A percentile compares a stretch with the other conserved stretches of the same genome.
phyloP scores from a whole-genome alignment of 2,329 filamentous ascomycete species.

The Alternaria triticina region DNA sequence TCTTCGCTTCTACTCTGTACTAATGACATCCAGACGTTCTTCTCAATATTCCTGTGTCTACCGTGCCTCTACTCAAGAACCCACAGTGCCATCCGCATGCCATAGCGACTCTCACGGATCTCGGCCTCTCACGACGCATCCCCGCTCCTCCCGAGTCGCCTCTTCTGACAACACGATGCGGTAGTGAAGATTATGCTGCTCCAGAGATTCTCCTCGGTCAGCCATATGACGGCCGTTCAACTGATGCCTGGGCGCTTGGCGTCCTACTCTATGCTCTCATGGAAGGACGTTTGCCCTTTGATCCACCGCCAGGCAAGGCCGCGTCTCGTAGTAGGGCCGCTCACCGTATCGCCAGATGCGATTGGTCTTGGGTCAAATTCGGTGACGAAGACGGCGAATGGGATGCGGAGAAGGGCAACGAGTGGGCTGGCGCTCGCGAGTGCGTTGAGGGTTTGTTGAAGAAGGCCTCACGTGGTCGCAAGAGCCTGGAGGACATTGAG shows the following conservation, averaged over 20 bases:
- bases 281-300: conserved; percentile 91
- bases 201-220: conserved; percentile 96
- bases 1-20: conserved; percentile 28
- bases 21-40: conserved; percentile 73
- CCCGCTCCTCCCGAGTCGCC: conserved; percentile 76
- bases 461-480: conserved; percentile 76
- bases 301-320: conserved; percentile 81
- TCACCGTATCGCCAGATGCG: conserved; percentile 92
- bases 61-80: conserved; percentile 69
- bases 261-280: conserved; percentile 92
- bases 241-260: conserved; percentile 93
- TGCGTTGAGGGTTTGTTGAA: conserved; percentile 86
- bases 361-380: conserved; percentile 93
- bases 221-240: conserved; percentile 88
- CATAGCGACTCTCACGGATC: conserved; percentile 86
- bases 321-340: conserved; percentile 78
- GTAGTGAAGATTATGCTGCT: conserved; percentile 95
- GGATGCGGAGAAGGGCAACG: conserved; percentile 70
- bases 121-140: conserved; percentile 87
- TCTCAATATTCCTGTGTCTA: conserved; percentile 76
- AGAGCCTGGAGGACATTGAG: conserved; percentile 75
- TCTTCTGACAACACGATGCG: conserved; percentile 90
- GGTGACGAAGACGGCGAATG: conserved; percentile 86
- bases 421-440: conserved; percentile 75
- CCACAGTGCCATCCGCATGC: conserved; percentile 81